A percentile compares a stretch with the other conserved stretches of the same genome.
Evolutionary conservation across 192 early-diverging fungal species (phyloP).

Genomic region (Oehlia diaphana): DNA sequence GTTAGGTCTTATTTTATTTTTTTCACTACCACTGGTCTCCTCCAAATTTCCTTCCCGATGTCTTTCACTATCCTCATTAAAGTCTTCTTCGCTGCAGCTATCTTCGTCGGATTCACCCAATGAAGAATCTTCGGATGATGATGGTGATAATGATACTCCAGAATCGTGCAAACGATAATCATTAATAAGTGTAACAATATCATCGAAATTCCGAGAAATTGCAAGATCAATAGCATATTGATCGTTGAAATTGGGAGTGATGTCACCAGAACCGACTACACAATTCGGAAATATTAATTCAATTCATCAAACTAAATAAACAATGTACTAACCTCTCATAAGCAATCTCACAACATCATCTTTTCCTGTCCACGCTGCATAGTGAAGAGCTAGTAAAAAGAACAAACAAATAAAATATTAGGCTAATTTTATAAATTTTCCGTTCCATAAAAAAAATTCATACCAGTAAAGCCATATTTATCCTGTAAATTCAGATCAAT

Average conservation of each 20-base stretch:
- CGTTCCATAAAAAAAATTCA: neutral
- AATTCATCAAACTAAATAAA: neutral
- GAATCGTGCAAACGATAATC: slow-evolving; percentile 24
- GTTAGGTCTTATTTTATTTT: neutral
- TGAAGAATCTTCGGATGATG: slow-evolving; percentile 23
- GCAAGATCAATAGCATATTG: slow-evolving; percentile 24
- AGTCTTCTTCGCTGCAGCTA: slow-evolving; percentile 33
- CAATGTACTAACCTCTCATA: slow-evolving; percentile 30
- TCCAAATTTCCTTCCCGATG: slow-evolving; percentile 28
- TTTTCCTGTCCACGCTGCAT: slow-evolving; percentile 59
- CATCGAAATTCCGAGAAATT: slow-evolving; percentile 3
- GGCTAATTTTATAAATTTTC: neutral
- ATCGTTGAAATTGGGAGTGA: slow-evolving; percentile 14
- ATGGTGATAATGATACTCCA: slow-evolving; percentile 24
- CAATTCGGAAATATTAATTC: neutral
- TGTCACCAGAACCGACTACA: slow-evolving; percentile 20
- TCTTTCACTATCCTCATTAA: slow-evolving; percentile 33
- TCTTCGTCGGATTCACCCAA: slow-evolving; percentile 25
- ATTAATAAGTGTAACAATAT: slow-evolving; percentile 10
- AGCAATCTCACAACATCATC: slow-evolving; percentile 53
- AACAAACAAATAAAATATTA: neutral
- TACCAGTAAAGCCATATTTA: slow-evolving; percentile 61
- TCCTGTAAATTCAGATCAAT: slow-evolving; percentile 55
- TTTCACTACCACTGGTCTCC: neutral
- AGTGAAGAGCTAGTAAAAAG: slow-evolving; percentile 55